These are phyloP conservation scores for Raffaelea albimanens DNA, from an alignment of 2,329 filamentous ascomycete species.

Conservation along the genomic window DNA sequence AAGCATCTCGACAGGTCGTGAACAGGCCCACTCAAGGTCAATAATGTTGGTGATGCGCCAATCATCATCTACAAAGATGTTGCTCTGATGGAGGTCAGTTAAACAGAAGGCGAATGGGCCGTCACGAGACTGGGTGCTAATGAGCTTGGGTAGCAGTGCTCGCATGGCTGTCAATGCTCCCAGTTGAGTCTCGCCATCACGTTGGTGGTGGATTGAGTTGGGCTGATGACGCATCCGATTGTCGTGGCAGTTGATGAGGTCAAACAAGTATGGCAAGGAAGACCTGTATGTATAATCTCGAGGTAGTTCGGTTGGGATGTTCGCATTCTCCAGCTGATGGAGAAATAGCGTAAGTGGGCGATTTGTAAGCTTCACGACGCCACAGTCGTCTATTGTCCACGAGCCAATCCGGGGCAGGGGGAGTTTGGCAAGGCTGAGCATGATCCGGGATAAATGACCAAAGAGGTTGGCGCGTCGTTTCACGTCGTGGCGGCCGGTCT, in stretches of 20 bases:
- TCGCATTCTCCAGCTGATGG: slow-evolving; percentile 21
- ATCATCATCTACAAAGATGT: slow-evolving; percentile 21
- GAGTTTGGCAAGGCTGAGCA: slow-evolving; percentile 17
- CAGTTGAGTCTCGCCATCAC: neutral
- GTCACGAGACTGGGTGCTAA: neutral
- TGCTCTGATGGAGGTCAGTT: slow-evolving; percentile 19
- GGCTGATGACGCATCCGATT: slow-evolving; percentile 16
- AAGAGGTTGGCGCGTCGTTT: slow-evolving; percentile 19
- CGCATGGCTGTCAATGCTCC: neutral
- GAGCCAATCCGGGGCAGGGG: slow-evolving; percentile 17
- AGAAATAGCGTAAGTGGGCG: slow-evolving; percentile 12
- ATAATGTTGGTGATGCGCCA: slow-evolving; percentile 21
- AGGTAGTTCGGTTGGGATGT: slow-evolving; percentile 17
- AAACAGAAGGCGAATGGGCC: slow-evolving; percentile 12
- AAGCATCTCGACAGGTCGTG: neutral
- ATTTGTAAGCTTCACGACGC: slow-evolving; percentile 1
- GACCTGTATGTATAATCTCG: slow-evolving; percentile 19
- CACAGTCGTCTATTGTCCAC: slow-evolving; percentile 17
- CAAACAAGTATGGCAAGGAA: slow-evolving; percentile 17
- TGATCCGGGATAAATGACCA: slow-evolving; percentile 15
- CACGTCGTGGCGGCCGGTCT: slow-evolving; percentile 11
- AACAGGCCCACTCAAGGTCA: slow-evolving; percentile 18
- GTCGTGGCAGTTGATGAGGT: slow-evolving; percentile 18
- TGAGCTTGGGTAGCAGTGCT: neutral
- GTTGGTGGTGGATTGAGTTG: slow-evolving; percentile 7